These are phyloP conservation scores for Durio zibethinus DNA, from an alignment of 345 rosid species.

Conservation along the genomic window DNA sequence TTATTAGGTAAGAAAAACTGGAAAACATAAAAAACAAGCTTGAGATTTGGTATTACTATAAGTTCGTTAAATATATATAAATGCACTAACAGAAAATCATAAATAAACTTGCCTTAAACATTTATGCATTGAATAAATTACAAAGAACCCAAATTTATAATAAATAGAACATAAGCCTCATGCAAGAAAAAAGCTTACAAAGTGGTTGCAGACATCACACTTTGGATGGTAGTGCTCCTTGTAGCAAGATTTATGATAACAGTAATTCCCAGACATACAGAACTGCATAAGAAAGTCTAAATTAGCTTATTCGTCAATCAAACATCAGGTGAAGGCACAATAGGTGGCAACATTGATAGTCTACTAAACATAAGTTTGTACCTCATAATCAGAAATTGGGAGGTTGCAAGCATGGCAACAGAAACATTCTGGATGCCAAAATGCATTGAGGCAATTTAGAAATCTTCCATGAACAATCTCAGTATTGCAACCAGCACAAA, in stretches of 20 bases:
- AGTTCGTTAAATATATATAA: not conserved
- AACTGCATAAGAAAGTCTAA: slow-evolving; percentile 44
- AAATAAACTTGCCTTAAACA: not conserved
- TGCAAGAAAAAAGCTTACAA: slow-evolving; percentile 47
- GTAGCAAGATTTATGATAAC: slow-evolving; percentile 82
- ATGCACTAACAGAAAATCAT: not conserved
- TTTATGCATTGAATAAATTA: not conserved
- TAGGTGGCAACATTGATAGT: not conserved
- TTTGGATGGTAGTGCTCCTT: slow-evolving; percentile 83
- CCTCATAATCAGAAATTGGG: slow-evolving; percentile 91
- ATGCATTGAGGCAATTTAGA: slow-evolving; percentile 66
- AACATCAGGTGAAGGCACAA: slow-evolving; percentile 1
- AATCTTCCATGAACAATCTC: slow-evolving; percentile 88
- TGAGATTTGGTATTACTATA: not conserved
- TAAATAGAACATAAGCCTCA: not conserved
- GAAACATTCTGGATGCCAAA: slow-evolving; percentile 97
- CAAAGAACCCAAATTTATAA: not conserved
- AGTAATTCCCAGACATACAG: slow-evolving; percentile 70
- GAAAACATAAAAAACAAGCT: not conserved
- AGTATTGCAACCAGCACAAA: slow-evolving; percentile 83
- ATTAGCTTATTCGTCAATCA: slow-evolving; percentile 15
- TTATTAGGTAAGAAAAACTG: not conserved
- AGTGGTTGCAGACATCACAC: slow-evolving; percentile 87
- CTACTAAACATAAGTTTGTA: slow-evolving; percentile 25
- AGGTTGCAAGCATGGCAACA: slow-evolving; percentile 69